phyloP scores from a whole-genome alignment of 2,329 filamentous ascomycete genomes.

The Trichoderma cornu-damae region DNA sequence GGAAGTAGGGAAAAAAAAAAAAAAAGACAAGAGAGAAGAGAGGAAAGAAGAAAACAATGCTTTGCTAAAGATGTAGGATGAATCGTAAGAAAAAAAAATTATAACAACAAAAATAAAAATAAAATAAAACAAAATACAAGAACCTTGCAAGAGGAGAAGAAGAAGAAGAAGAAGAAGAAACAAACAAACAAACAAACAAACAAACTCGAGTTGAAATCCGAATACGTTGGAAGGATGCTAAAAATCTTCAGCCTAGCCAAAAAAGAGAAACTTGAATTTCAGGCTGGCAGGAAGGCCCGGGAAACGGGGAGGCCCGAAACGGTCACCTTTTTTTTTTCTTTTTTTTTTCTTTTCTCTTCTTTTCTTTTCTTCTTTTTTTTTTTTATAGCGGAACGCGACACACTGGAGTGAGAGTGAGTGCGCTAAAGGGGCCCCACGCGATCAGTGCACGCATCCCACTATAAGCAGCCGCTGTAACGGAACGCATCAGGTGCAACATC shows the following conservation, averaged over 20 bases:
- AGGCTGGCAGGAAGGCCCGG: not conserved
- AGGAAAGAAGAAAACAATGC: no score
- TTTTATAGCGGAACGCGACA: no score
- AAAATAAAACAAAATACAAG: slow-evolving; percentile 3
- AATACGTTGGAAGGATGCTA: slow-evolving; percentile 11
- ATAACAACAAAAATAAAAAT: not conserved
- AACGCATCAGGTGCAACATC: slow-evolving; percentile 5
- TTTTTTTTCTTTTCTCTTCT: not conserved
- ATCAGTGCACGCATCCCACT: slow-evolving; percentile 10
- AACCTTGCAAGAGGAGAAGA: not conserved
- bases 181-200: not conserved
- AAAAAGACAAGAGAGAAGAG: not conserved
- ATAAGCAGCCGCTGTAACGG: not conserved
- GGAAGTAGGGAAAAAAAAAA: no score
- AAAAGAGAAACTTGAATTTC: no score
- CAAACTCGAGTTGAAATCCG: not conserved
- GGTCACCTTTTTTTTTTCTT: not conserved
- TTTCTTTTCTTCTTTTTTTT: not conserved
- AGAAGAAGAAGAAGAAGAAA: not conserved
- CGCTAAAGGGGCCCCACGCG: slow-evolving; percentile 7
- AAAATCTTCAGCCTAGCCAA: not conserved
- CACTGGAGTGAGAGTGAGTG: no score
- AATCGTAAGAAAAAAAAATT: not conserved
- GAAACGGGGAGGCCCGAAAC: slow-evolving; percentile 9
- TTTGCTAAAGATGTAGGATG: not conserved